Evolutionary conservation across 2,329 filamentous ascomycete genomes (phyloP).

Genomic region (Plenodomus tracheiphilus): DNA sequence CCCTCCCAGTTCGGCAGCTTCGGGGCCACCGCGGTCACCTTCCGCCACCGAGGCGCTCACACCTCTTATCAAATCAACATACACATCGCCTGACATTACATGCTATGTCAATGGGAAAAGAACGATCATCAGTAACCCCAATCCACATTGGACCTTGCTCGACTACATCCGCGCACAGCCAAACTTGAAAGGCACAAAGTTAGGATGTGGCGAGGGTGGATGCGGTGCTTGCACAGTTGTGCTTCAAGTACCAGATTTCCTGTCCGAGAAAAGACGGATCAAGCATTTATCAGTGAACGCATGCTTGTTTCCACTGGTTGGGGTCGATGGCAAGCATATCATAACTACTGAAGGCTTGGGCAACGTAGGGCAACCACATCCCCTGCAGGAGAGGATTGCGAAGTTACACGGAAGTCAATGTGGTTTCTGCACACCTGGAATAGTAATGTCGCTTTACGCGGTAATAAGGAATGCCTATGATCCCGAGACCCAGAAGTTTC

Average conservation of each 20-base stretch:
- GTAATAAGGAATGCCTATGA: conserved; percentile 70
- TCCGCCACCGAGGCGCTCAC: conserved; percentile 53
- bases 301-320: conserved; percentile 86
- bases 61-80: conserved; percentile 73
- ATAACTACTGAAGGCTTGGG: conserved; percentile 96
- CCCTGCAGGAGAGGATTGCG: conserved; percentile 86
- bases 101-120: conserved; percentile 93
- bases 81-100: conserved; percentile 71
- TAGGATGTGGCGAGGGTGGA: conserved; percentile 93
- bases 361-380: conserved; percentile 80
- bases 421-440: conserved; percentile 93
- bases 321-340: conserved; percentile 94
- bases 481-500: conserved; percentile 38
- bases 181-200: conserved; percentile 92
- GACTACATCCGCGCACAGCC: conserved; percentile 81
- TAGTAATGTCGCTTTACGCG: conserved; percentile 91
- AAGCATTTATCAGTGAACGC: conserved; percentile 96
- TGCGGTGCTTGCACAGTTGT: conserved; percentile 93
- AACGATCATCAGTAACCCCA: conserved; percentile 79
- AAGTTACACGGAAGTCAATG: conserved; percentile 90
- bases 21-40: conserved; percentile 26
- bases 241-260: conserved; percentile 55
- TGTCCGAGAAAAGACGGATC: conserved; percentile 77
- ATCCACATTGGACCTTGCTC: conserved; percentile 86
- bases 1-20: conserved; percentile 34